Evolutionary conservation across 345 rosid species (phyloP), one percentile per base, ranked within the genome.

Genomic region (Gossypium herbaceum): DNA sequence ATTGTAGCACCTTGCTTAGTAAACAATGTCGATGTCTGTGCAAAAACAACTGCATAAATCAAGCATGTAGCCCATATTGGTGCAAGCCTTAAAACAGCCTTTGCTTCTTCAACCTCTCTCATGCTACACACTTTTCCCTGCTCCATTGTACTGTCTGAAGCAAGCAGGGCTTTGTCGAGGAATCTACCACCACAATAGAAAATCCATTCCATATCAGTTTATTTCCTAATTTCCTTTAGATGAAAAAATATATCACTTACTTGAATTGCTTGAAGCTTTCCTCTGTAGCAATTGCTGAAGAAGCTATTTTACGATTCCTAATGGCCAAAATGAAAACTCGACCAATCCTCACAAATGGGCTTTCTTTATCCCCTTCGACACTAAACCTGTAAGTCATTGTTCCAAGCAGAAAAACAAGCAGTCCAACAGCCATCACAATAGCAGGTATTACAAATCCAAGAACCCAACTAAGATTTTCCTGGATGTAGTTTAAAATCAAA

Each of bases 391-490:
- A 85, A 64, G 79, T 71, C 9, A 0, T 74, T 0, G 59, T 74
- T 63, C 85, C 85, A 45, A 74, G 69, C 71, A 82, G 55, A 76
- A 85, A 85, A 25, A 82, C 16, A 29, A 79, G 2, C 70, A 85
- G 61, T 43, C 75, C 75, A 75, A 68, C n/a, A 12, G 63, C 27
- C 88, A 82, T 82, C 12, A 61, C 54, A 13, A 72, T 43, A 67
- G 81, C 4, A 3, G 79, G 81, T 52, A 80, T 80, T 29, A 75
- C 94, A 78, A 90, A 89, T 9, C 94, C 97, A 74, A 88, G 80
- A 24, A 83, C 90, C 98, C 97, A 94, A 56, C 84, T 88, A 22
- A 89, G 50, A 71, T 89, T 84, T 74, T 94, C 98, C 71, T 94
- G 97, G 20, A 92, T 81, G 77, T 89, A 91, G 16, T 76, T 84